Evolutionary conservation across 371 early-diverging fungal genomes (phyloP).

Genomic region (Fennellomyces sp.): DNA sequence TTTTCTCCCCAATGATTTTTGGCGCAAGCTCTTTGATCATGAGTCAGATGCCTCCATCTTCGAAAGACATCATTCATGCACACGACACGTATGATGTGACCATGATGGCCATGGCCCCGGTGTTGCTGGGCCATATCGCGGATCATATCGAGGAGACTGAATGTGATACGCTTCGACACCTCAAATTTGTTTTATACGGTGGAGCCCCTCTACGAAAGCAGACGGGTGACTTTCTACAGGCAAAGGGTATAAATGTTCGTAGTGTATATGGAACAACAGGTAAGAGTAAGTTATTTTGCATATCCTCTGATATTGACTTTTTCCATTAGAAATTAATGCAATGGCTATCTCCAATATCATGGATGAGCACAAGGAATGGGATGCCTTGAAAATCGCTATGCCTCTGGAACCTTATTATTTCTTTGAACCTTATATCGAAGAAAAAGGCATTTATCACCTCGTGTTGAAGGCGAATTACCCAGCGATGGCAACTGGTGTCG

Average conservation of each 20-base stretch:
- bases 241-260: conserved; percentile 11
- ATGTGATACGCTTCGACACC: not conserved
- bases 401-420: not conserved
- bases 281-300: not conserved
- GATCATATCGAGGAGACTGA: conserved; percentile 9
- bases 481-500: conserved; percentile 15
- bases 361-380: conserved; percentile 1
- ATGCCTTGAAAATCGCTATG: not conserved
- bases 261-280: conserved; percentile 21
- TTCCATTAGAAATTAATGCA: conserved; percentile 14
- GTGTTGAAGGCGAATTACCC: conserved; percentile 14
- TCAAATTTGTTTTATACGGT: conserved; percentile 10
- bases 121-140: conserved; percentile 7
- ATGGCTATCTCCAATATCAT: not conserved
- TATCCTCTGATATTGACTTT: not conserved
- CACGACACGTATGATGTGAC: not conserved
- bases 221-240: conserved; percentile 6
- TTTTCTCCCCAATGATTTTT: not conserved
- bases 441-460: conserved; percentile 5
- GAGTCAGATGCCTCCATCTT: conserved; percentile 2
- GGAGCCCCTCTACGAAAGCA: conserved; percentile 11
- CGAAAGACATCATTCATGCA: not conserved
- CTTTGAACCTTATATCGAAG: conserved; percentile 12
- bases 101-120: not conserved
- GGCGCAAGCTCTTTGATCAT: conserved; percentile 13